These are phyloP conservation scores for Neurospora sp. DNA, from an alignment of 495 filamentous ascomycete species.

Conservation along the genomic window DNA sequence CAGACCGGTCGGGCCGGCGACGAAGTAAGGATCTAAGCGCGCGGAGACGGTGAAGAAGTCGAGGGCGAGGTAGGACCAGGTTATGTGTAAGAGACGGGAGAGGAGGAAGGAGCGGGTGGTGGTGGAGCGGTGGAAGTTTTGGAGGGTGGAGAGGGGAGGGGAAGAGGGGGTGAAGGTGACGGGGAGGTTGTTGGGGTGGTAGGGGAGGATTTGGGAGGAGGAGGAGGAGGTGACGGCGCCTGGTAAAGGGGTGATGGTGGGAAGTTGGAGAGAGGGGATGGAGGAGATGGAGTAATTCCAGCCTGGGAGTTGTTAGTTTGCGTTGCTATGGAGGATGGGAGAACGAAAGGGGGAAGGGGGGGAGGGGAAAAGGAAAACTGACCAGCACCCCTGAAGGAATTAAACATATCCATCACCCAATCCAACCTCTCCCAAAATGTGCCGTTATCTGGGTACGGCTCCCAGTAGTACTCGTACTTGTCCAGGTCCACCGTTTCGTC, in stretches of 20 bases:
- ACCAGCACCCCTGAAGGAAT: constrained; percentile 57
- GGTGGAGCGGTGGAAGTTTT: constrained; percentile 25
- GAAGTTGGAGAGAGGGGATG: constrained; percentile 44
- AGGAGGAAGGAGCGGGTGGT: constrained; percentile 38
- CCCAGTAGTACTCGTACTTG: constrained; percentile 52
- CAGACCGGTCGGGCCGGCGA: constrained; percentile 26
- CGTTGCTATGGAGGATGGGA: too few species aligned
- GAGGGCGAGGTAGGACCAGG: constrained; percentile 49
- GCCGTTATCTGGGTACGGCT: constrained; percentile 52
- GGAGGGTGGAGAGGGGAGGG: neutral
- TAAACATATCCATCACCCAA: constrained; percentile 61
- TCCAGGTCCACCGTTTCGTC: constrained; percentile 8
- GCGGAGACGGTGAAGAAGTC: constrained; percentile 58
- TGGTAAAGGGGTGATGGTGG: constrained; percentile 6
- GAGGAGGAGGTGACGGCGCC: neutral
- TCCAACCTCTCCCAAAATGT: constrained; percentile 52
- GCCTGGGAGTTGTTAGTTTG: constrained; percentile 33
- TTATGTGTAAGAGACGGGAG: constrained; percentile 34
- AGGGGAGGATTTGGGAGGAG: neutral
- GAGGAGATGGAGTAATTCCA: constrained; percentile 65
- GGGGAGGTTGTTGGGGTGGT: neutral
- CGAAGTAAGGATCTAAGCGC: constrained; percentile 70
- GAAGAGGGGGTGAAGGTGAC: too few species aligned
- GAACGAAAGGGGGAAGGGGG: too few species aligned
- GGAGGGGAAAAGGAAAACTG: constrained; percentile 1